Evolutionary conservation across 768 basidiomycete genomes (phyloP), one percentile per base, ranked within the genome.

Genomic region (Mrakia frigida): DNA sequence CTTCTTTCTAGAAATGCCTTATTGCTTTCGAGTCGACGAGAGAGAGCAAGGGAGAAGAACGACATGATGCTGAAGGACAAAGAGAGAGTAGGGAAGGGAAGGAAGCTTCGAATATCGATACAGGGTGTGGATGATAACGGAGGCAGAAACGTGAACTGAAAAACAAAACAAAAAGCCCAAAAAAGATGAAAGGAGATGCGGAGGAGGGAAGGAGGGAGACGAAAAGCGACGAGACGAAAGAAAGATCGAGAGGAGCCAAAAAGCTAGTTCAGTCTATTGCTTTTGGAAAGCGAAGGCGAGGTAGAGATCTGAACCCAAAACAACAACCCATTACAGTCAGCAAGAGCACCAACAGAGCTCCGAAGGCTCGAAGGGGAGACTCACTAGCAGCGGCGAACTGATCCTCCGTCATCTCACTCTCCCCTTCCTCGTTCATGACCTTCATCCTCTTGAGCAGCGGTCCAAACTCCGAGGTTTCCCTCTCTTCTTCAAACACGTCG

Each of bases 311-410:
- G 81, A n/a, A 1, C 33, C 56, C 50, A 3, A 31, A 59, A 72
- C 35, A 53, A 52, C 50, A 52, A 52, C 13, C 50, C 11, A 52
- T 11, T 23, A 52, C 50, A 52, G 50, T 52, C 50, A 52, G 50
- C 50, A 67, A 67, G 37, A 77, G 73, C 80, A n/a, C 28, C 43
- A 81, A 73, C n/a, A n/a, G 70, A 46, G 33, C 25, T 11, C 46
- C n/a, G n/a, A n/a, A n/a, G n/a, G n/a, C n/a, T n/a, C n/a, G n/a
- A n/a, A n/a, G n/a, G n/a, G 7, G 0, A 28, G 53, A 88, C 94
- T 84, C 84, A 98, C 97, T 98, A n/a, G 94, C 94, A 78, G 96
- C 96, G 81, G 98, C 94, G 93, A 96, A 97, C 84, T 98, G 95
- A 80, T 92, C 91, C 79, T 92, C 91, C 79, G 94, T 89, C 92